Base-by-base conservation (phyloP, 2,329 filamentous ascomycete species). In the Tolypocladium pustulatum region DNA sequence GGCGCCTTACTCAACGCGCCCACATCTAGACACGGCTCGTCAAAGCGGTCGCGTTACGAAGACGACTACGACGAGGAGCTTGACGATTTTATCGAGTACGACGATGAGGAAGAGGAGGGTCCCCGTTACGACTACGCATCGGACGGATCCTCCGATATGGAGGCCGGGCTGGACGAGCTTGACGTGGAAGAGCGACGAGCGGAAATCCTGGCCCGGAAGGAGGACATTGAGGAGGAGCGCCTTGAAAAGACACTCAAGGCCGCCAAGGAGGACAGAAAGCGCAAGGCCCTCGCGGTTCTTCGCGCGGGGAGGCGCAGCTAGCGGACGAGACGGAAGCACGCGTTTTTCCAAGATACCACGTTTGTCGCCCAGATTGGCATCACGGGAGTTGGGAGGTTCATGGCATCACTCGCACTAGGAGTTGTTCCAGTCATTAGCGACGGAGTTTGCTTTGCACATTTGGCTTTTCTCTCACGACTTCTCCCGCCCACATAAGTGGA, bases 141-240 rank as follows among this genome's bases (percentile, higher is more conserved):
- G 0, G 87, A 88, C 58, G 83, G 70, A 7, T 88, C 86, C 6
- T 90, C 87, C 7, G 89, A 90, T 65, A 91, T 91, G 87, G 88
- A 91, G 70, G 89, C 87, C 2, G 88, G 87, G 38, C 70, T 87
- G 41, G 86, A 86, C 61, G 88, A 91, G 64, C 82, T 92, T 57
- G 87, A 91, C 61, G 75, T 80, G 40, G 89, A 93, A 69, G 89
- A 93, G 69, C 75, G 78, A 54, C 68, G 75, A 55, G 87, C 88
- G 2, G 81, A 86, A 60, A 72, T 75, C 36, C 77, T 80, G 58
- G 89, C 88, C 30, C 82, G 81, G 52, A 79, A 80, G 54, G 89
- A 92, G 68, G 89, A 92, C 65, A 76, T 81, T 22, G 76, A 83
- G 64, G 84, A 88, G 60, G 74, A 88, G 64, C 78, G 77, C 3